These are phyloP conservation scores for Albizia julibrissin DNA, from an alignment of 306 rosid genomes.

Conservation along the genomic window DNA sequence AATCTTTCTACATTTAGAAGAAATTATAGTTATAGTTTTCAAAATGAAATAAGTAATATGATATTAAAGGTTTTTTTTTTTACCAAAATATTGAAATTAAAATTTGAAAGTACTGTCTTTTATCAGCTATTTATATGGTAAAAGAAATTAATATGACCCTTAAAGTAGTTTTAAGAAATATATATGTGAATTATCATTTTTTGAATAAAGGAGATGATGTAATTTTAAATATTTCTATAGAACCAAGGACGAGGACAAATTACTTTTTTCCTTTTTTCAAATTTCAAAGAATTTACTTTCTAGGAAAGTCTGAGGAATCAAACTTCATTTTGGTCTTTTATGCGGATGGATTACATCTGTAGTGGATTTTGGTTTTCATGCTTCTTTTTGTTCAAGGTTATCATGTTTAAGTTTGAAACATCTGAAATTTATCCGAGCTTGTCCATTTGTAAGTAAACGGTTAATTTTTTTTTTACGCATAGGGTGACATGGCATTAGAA, in stretches of 20 bases:
- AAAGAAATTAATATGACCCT: not conserved
- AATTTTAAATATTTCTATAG: not conserved
- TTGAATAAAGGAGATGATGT: not conserved
- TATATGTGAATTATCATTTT: not conserved
- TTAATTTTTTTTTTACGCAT: not conserved
- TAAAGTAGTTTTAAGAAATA: not conserved
- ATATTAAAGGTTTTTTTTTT: not conserved
- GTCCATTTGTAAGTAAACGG: not conserved
- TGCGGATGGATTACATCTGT: not conserved
- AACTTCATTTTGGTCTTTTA: not conserved
- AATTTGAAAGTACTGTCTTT: not conserved
- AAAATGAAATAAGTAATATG: not conserved
- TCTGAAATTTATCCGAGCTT: not conserved
- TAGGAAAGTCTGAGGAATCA: not conserved
- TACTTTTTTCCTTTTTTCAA: not conserved
- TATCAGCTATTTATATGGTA: not conserved
- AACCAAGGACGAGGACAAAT: not conserved
- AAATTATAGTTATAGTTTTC: not conserved
- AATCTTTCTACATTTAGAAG: not conserved
- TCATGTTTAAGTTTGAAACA: not conserved
- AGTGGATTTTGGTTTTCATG: not conserved
- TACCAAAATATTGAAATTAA: not conserved
- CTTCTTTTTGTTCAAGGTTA: too few species aligned
- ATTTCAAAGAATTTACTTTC: not conserved
- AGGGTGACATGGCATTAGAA: not conserved